A percentile compares a stretch with the other conserved stretches of the same genome.
phyloP scores from a whole-genome alignment of 495 filamentous ascomycete species.

The Hyaloscypha variabilis region DNA sequence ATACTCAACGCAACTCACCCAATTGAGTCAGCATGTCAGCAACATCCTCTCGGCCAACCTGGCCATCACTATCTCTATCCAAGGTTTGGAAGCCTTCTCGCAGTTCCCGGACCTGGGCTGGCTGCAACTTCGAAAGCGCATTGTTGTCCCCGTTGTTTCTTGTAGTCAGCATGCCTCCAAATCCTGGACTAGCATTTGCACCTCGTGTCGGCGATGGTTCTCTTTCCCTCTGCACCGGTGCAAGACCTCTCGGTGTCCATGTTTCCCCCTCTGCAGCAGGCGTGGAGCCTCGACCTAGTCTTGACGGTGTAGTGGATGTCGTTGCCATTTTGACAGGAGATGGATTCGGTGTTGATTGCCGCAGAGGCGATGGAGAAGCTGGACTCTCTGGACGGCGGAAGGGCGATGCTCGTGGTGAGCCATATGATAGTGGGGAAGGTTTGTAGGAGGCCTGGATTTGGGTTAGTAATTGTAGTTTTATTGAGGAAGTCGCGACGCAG shows the following conservation, averaged over 20 bases:
- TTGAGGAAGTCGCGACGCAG: constrained; percentile 22
- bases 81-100: constrained; percentile 87
- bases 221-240: constrained; percentile 29
- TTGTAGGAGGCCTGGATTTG: constrained; percentile 60
- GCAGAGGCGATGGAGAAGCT: constrained; percentile 46
- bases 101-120: constrained; percentile 72
- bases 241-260: constrained; percentile 37
- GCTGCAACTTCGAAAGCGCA: constrained; percentile 63
- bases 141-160: constrained; percentile 41
- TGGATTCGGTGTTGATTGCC: constrained; percentile 48
- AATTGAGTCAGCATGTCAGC: constrained; percentile 78
- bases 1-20: constrained; percentile 43
- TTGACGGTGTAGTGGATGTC: constrained; percentile 40
- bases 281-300: constrained; percentile 38
- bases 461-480: constrained; percentile 15
- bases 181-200: constrained; percentile 36
- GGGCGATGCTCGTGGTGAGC: constrained; percentile 71
- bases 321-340: constrained; percentile 46
- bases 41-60: constrained; percentile 76
- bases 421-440: constrained; percentile 71
- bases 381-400: constrained; percentile 66
- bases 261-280: constrained; percentile 32
- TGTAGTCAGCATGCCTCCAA: constrained; percentile 34
- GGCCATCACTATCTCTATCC: constrained; percentile 78
- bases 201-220: constrained; percentile 48